Percentiles rank a stretch among this genome's conserved stretches.
Conservation (phyloP, 495 filamentous ascomycete genomes). For the Hypoxylon perforatum region DNA sequence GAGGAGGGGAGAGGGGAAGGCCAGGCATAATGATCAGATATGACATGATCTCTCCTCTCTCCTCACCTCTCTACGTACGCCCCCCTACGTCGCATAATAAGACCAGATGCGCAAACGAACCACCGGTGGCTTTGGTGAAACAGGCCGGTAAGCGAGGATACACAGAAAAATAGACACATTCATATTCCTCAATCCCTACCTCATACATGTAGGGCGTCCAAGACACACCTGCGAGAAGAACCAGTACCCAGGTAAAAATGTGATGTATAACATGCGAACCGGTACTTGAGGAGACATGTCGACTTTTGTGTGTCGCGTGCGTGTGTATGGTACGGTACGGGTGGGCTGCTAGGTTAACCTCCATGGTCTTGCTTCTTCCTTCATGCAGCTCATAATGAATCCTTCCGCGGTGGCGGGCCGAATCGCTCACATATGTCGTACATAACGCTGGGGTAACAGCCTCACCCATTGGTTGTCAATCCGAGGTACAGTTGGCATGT, state of each 20-base stretch:
- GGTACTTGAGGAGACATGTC: no score
- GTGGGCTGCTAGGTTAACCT: background rate
- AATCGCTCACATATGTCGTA: slow-evolving; percentile 36
- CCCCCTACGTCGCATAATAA: slow-evolving; percentile 9
- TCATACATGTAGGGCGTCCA: no score
- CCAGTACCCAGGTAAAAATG: no score
- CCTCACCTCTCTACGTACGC: slow-evolving; percentile 13
- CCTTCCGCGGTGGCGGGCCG: slow-evolving; percentile 38
- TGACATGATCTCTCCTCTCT: background rate
- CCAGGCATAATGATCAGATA: slow-evolving; percentile 12
- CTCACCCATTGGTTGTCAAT: no score
- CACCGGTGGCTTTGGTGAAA: slow-evolving; percentile 14
- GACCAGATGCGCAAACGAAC: slow-evolving; percentile 6
- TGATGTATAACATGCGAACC: no score
- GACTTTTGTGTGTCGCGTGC: no score
- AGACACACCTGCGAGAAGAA: no score
- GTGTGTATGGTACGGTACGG: no score
- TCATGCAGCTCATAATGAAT: slow-evolving; percentile 33
- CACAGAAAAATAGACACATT: background rate
- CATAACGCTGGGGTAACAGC: background rate
- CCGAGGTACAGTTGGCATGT: background rate
- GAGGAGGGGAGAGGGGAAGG: background rate
- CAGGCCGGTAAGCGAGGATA: background rate
- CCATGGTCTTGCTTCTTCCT: background rate
- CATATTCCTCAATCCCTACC: no score